Evolutionary conservation across 129 eudicot species (phyloP).

Genomic region (Arctium lappa): DNA sequence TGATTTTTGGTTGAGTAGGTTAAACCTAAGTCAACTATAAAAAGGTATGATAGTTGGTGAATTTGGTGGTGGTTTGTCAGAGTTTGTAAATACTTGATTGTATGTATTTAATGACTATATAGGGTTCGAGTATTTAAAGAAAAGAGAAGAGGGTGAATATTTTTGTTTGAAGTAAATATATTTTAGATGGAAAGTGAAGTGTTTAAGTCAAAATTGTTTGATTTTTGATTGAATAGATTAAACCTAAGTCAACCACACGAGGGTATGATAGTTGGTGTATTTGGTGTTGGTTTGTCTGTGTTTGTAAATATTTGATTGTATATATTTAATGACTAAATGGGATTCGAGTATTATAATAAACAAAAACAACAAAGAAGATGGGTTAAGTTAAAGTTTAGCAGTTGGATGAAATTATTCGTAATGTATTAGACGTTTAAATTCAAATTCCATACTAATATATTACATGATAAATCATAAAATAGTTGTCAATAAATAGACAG

Average conservation of each 20-base stretch:
- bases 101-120: background rate
- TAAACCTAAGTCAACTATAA: conserved; percentile 17
- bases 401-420: background rate
- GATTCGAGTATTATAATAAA: background rate
- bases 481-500: background rate
- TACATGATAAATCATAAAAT: background rate
- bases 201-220: background rate
- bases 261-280: conserved; percentile 14
- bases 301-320: conserved; percentile 8
- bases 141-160: background rate
- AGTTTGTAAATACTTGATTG: background rate
- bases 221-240: background rate
- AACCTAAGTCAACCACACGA: conserved; percentile 12
- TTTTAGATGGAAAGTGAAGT: background rate
- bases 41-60: conserved; percentile 12
- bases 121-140: background rate
- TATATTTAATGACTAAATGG: background rate
- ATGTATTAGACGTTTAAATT: background rate
- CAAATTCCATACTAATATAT: background rate
- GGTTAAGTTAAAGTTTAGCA: background rate
- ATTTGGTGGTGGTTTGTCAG: conserved; percentile 20
- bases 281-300: conserved; percentile 20
- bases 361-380: background rate
- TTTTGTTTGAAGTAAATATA: background rate
- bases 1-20: background rate